A percentile compares a stretch with the other conserved stretches of the same genome.
Evolutionary conservation across 2,329 filamentous ascomycete species (phyloP).

Genomic region (Xylaria sp.): DNA sequence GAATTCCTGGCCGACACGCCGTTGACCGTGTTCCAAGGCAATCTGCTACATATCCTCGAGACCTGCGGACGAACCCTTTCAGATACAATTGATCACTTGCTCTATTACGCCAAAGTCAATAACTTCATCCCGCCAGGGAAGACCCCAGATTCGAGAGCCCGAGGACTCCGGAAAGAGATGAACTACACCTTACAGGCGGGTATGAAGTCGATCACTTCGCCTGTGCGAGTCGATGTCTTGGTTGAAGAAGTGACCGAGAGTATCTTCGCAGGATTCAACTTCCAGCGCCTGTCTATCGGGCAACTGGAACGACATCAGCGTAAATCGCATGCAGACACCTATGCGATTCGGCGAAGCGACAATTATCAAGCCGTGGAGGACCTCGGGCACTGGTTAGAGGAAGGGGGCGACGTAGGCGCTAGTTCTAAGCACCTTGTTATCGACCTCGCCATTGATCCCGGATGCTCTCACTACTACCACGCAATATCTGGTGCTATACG

Average conservation of each 20-base stretch:
- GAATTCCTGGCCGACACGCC: conserved; percentile 65
- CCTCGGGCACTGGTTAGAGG: conserved; percentile 19
- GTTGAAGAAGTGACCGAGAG: conserved; percentile 61
- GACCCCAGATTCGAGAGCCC: conserved; percentile 29
- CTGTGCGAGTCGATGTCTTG: conserved; percentile 54
- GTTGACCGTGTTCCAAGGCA: conserved; percentile 59
- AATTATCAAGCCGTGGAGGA: conserved; percentile 31
- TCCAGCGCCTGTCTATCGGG: conserved; percentile 32
- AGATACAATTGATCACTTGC: conserved; percentile 64
- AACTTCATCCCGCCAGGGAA: conserved; percentile 45
- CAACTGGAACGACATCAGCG: conserved; percentile 30
- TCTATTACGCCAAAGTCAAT: conserved; percentile 67
- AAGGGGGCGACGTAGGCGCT: background rate
- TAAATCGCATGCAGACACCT: conserved; percentile 29
- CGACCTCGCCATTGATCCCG: conserved; percentile 61
- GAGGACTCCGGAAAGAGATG: conserved; percentile 31
- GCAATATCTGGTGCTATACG: conserved; percentile 63
- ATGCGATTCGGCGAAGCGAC: conserved; percentile 27
- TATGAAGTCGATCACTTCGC: conserved; percentile 42
- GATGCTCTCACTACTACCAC: conserved; percentile 62
- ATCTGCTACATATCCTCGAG: conserved; percentile 61
- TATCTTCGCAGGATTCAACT: conserved; percentile 59
- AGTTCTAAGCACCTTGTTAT: conserved; percentile 50
- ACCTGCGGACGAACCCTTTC: conserved; percentile 63
- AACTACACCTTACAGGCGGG: conserved; percentile 37